Evolutionary conservation across 1,139 yeast species (phyloP).

Genomic region (Kodamaea plutei): DNA sequence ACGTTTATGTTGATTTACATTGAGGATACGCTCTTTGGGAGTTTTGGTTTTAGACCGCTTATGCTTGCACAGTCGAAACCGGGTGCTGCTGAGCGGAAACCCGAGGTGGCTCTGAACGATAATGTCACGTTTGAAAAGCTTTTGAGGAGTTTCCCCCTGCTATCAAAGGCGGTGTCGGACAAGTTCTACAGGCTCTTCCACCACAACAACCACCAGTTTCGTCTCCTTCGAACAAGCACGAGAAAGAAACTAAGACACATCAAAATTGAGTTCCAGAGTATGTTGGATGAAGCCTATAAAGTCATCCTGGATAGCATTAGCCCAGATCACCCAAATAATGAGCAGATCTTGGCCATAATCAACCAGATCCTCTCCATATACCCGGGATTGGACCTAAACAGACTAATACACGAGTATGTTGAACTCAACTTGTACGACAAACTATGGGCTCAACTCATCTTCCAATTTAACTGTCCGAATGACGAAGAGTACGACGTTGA

Average conservation of each 20-base stretch:
- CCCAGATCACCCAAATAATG: conserved; percentile 34
- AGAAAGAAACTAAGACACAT: conserved; percentile 27
- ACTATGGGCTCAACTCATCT: conserved; percentile 52
- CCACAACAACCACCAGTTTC: conserved; percentile 37
- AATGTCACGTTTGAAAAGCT: conserved; percentile 27
- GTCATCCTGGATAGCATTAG: conserved; percentile 42
- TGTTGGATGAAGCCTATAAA: conserved; percentile 35
- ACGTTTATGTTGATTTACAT: conserved; percentile 51
- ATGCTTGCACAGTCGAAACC: neutral
- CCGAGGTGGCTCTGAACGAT: conserved; percentile 1
- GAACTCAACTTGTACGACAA: conserved; percentile 65
- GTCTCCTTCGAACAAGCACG: conserved; percentile 28
- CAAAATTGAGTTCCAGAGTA: conserved; percentile 28
- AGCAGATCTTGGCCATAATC: conserved; percentile 30
- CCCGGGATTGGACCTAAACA: conserved; percentile 50
- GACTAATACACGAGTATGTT: conserved; percentile 62
- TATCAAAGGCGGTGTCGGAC: conserved; percentile 45
- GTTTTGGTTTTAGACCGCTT: conserved; percentile 5
- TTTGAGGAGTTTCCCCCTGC: conserved; percentile 42
- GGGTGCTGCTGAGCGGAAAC: neutral
- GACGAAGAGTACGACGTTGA: conserved; percentile 26
- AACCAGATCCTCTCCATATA: conserved; percentile 28
- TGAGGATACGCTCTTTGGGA: conserved; percentile 48
- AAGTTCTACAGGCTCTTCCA: conserved; percentile 42
- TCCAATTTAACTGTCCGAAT: conserved; percentile 33